Evolutionary conservation across 2,329 filamentous ascomycete genomes (phyloP).

Genomic region (Phyllachora maydis): DNA sequence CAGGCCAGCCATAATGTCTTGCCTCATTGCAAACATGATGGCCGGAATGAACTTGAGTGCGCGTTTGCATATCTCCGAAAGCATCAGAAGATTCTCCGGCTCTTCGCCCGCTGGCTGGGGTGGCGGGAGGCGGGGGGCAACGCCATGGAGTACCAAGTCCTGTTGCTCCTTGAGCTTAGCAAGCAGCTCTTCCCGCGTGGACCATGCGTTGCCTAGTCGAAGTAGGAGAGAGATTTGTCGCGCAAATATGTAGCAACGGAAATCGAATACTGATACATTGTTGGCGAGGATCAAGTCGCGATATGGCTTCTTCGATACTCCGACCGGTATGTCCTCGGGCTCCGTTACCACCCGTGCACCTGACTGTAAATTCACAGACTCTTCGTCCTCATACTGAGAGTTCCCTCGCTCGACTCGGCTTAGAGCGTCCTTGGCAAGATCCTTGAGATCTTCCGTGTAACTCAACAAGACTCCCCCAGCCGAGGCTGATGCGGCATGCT

Average conservation of each 20-base stretch:
- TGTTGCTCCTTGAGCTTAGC: conserved; percentile 41
- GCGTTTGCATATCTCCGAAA: conserved; percentile 74
- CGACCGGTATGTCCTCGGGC: conserved; percentile 37
- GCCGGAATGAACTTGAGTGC: conserved; percentile 70
- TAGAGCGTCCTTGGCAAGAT: conserved; percentile 30
- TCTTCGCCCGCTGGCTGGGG: conserved; percentile 34
- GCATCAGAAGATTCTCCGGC: conserved; percentile 51
- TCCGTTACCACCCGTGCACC: conserved; percentile 12
- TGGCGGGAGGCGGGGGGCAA: conserved; percentile 27
- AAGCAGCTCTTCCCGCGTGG: conserved; percentile 38
- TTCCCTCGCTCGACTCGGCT: conserved; percentile 10
- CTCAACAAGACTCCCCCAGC: conserved; percentile 49
- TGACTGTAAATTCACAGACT: conserved; percentile 13
- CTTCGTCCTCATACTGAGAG: conserved; percentile 12
- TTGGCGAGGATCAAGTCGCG: conserved; percentile 83
- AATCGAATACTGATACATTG: conserved; percentile 91
- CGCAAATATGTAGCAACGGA: conserved; percentile 82
- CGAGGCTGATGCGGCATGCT: conserved; percentile 39
- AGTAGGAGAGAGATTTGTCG: conserved; percentile 69
- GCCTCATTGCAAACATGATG: conserved; percentile 58
- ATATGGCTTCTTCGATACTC: conserved; percentile 56
- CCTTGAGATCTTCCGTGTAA: conserved; percentile 55
- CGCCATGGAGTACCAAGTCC: conserved; percentile 33
- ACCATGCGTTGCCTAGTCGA: conserved; percentile 57
- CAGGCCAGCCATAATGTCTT: conserved; percentile 51